phyloP scores from a whole-genome alignment of 2,329 filamentous ascomycete species.

The Cercospora janseana region DNA sequence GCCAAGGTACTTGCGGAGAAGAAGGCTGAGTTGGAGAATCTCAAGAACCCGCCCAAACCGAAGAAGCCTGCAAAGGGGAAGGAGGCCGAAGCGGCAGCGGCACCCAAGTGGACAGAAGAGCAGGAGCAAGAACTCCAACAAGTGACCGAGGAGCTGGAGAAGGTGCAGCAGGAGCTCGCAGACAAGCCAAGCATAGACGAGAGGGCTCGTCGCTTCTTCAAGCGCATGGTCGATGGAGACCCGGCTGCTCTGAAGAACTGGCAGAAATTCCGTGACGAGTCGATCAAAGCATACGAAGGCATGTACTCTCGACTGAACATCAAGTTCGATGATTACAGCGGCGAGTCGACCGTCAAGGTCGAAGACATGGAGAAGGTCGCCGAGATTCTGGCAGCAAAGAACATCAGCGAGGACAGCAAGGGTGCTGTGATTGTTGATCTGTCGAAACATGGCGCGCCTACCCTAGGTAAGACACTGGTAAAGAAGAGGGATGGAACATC shows the following conservation, averaged over 20 bases:
- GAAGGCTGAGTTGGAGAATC: conserved; percentile 43
- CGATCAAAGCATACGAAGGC: conserved; percentile 63
- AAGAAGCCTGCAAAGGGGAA: conserved; percentile 46
- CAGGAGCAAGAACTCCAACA: conserved; percentile 51
- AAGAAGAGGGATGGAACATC: conserved; percentile 66
- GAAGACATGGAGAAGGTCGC: conserved; percentile 63
- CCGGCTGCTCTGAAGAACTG: conserved; percentile 59
- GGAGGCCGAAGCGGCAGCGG: conserved; percentile 40
- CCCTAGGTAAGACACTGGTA: conserved; percentile 65
- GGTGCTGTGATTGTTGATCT: conserved; percentile 69
- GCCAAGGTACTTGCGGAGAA: conserved; percentile 53
- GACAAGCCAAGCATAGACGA: conserved; percentile 64
- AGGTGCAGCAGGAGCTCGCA: conserved; percentile 49
- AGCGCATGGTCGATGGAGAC: conserved; percentile 65
- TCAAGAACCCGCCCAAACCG: conserved; percentile 41
- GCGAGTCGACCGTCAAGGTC: conserved; percentile 65
- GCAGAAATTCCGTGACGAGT: conserved; percentile 63
- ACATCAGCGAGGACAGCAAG: conserved; percentile 62
- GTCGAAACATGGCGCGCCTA: conserved; percentile 64
- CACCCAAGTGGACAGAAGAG: conserved; percentile 41
- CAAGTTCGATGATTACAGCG: conserved; percentile 64
- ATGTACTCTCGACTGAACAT: conserved; percentile 66
- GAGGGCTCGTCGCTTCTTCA: conserved; percentile 70
- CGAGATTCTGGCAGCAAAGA: conserved; percentile 57
- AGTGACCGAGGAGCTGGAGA: conserved; percentile 48